Evolutionary conservation across 1,139 yeast genomes (phyloP), one percentile per base, ranked within the genome.

Genomic region (Wickerhamomyces sp.): DNA sequence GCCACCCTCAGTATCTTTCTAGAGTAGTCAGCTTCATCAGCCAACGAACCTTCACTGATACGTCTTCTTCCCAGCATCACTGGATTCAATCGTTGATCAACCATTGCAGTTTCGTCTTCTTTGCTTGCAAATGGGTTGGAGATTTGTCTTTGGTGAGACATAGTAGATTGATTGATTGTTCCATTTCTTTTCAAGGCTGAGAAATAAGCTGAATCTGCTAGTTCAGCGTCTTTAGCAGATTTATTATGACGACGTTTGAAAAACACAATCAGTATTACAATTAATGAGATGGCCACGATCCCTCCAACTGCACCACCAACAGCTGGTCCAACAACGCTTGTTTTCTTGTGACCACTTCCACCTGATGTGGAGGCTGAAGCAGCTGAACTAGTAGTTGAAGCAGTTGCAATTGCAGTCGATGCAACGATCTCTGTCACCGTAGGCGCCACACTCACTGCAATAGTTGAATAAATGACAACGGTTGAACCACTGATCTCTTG

Each of bases 21-120:
- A 8, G 86, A 79, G 60, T 84, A 84, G 59, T 84, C 90, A 36
- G 72, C 71, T 52, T 83, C 83, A 59, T 84, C 91, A 36, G 78
- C 81, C 43, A 84, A 64, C 9, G 86, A 76, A 4, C 62, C 58
- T 75, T 73, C 53, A 71, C 71, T 39, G 80, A 78, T 53, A 67
- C 75, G 59, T 76, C 80, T 48, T 72, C 73, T 56, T 68, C 58
- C 59, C 37, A 59, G 38, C 60, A 56, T 58, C 35, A 57, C 72
- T 2, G 88, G 87, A 54, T 83, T 86, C 47, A 82, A 63, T 36
- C 87, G 68, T 49, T 78, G 77, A 58, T 84, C 91, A 45, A 80
- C 73, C 54, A 55, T 53, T 46, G 76, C 79, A 18, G 23, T 18
- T 5, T 18, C 23, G 18, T 73, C 73, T 10, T 56, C 60, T 36